Evolutionary conservation across 2,329 filamentous ascomycete genomes (phyloP), one percentile per base, ranked within the genome.

Genomic region (Mycocentrospora acerina): DNA sequence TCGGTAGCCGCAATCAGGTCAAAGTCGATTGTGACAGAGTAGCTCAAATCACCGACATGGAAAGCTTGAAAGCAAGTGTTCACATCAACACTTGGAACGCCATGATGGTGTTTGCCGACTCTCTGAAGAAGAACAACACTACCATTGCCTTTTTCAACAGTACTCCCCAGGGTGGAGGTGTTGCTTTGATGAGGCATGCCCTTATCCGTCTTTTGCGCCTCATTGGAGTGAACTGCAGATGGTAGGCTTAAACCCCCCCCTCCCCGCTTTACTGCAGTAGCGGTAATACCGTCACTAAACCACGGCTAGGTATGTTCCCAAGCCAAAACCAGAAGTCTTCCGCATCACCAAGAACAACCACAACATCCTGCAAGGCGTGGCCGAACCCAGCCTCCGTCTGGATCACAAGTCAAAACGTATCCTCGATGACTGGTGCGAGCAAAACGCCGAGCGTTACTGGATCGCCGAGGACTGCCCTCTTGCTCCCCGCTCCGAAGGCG

Each of bases 271-370:
- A n/a, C n/a, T n/a, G n/a, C n/a, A n/a, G n/a, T n/a, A n/a, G n/a
- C n/a, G n/a, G n/a, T n/a, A 7, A 32, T 4, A 14, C 6, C 1
- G 3, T n/a, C 12, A n/a, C 47, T 55, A 12, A 22, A 55, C 25
- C 15, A 9, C n/a, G 24, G n/a, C 29, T n/a, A 79, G 76, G 76
- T 81, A 78, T 44, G 87, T 91, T 1, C 88, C 88, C 6, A 89
- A 88, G 63, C 86, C 88, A 15, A 82, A 85, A 34, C 86, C 86
- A 3, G 83, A 85, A 12, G 82, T 91, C 9, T 93, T 93, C 67
- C 78, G 86, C 34, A 85, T 88, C 66, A 93, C 88, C 51, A 93
- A 93, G 70, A 90, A 85, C 51, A 86, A 90, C 53, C 88, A 93
- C 78, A 93, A 93, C 67, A 90, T 91, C 48, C 80, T 93, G 3